phyloP scores from a whole-genome alignment of 257 asterid genomes.

The Catharanthus roseus region DNA sequence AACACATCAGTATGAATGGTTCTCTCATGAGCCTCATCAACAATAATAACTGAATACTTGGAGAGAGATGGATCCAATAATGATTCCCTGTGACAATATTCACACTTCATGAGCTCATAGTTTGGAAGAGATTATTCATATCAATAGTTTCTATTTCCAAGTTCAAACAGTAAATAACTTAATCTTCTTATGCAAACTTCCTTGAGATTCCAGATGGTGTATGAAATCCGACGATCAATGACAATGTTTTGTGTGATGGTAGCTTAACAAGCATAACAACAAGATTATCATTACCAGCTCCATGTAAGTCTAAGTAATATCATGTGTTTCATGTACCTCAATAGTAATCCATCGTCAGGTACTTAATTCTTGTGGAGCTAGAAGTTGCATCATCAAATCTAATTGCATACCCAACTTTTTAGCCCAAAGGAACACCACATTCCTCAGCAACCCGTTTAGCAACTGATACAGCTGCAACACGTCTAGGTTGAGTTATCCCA shows the following conservation, averaged over 20 bases:
- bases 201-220: background rate
- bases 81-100: constrained; percentile 67
- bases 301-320: background rate
- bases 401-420: too few relatives aligned
- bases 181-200: background rate
- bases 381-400: too few relatives aligned
- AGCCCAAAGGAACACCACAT: too few relatives aligned
- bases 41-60: constrained; percentile 83
- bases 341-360: constrained; percentile 89
- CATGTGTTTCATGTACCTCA: constrained; percentile 42
- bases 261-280: background rate
- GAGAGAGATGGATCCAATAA: constrained; percentile 81
- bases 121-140: constrained; percentile 3
- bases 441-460: too few relatives aligned
- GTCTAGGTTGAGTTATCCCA: too few relatives aligned
- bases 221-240: background rate
- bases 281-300: too few relatives aligned
- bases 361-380: constrained; percentile 71
- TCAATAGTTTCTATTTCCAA: background rate
- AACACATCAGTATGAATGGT: constrained; percentile 95
- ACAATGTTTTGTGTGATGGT: background rate
- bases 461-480: too few relatives aligned
- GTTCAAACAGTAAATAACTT: background rate
- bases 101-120: constrained; percentile 5
- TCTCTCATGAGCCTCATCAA: constrained; percentile 98